Evolutionary conservation across 352 stramenopile species (phyloP).

Genomic region (Pythium myriotylum): DNA sequence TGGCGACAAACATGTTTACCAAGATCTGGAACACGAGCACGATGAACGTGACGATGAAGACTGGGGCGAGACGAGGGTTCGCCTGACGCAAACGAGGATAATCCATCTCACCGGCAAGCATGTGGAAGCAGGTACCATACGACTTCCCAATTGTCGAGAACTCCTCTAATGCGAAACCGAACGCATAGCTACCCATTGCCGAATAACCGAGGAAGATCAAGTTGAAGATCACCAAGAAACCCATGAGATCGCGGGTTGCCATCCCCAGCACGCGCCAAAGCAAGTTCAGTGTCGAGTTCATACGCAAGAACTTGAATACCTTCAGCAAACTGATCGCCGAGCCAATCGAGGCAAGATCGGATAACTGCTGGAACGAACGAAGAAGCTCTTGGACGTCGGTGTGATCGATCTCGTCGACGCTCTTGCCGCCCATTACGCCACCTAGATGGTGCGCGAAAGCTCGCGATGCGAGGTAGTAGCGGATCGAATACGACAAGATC

Average conservation of each 20-base stretch:
- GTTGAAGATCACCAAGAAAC: conserved; percentile 89
- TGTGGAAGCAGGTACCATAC: conserved; percentile 86
- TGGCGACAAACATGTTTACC: conserved; percentile 91
- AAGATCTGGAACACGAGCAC: conserved; percentile 87
- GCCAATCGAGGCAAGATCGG: conserved; percentile 71
- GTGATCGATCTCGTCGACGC: conserved; percentile 62
- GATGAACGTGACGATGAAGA: conserved; percentile 88
- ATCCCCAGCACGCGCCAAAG: conserved; percentile 85
- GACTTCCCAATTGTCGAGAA: conserved; percentile 85
- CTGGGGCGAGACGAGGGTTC: conserved; percentile 73
- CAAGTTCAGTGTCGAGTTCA: conserved; percentile 89
- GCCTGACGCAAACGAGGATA: conserved; percentile 76
- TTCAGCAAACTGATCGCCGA: conserved; percentile 84
- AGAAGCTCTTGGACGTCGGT: conserved; percentile 64
- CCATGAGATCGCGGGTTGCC: conserved; percentile 84
- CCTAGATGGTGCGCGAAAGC: conserved; percentile 51
- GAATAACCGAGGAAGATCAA: conserved; percentile 88
- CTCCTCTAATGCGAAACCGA: conserved; percentile 81
- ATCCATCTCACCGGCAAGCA: conserved; percentile 85
- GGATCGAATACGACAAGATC: conserved; percentile 66
- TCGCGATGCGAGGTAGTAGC: conserved; percentile 67
- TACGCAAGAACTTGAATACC: conserved; percentile 89
- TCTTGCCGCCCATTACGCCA: conserved; percentile 35
- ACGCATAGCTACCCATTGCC: conserved; percentile 83
- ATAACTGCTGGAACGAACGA: conserved; percentile 69